Conservation (phyloP, 371 early-diverging fungal genomes). For the Mucor lusitanicus region DNA sequence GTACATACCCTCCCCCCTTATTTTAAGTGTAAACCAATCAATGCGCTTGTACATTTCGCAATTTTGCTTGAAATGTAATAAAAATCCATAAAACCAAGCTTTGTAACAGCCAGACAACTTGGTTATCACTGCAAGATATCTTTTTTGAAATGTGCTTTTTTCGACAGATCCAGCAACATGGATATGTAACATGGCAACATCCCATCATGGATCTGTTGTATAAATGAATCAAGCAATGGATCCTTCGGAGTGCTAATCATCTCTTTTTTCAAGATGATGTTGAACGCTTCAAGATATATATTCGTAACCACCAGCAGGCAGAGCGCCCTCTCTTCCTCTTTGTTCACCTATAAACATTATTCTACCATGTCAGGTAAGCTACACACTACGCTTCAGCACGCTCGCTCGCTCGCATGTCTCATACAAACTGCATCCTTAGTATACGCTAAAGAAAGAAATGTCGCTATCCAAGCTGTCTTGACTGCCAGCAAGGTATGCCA, state of each 20-base stretch:
- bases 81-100: not conserved
- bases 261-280: not conserved
- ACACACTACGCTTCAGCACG: too few species aligned
- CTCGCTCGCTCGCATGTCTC: not conserved
- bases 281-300: not conserved
- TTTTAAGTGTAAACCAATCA: not conserved
- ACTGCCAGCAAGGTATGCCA: constrained; percentile 84
- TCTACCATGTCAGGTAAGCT: not conserved
- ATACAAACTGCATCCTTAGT: constrained; percentile 18
- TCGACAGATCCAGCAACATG: not conserved
- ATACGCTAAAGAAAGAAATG: constrained; percentile 70
- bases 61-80: constrained; percentile 1
- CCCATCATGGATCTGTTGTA: not conserved
- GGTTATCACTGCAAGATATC: not conserved
- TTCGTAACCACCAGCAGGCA: not conserved
- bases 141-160: not conserved
- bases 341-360: not conserved
- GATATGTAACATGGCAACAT: not conserved
- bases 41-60: constrained; percentile 1
- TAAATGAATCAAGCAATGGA: not conserved
- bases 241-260: constrained; percentile 1
- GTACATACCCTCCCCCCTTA: not conserved
- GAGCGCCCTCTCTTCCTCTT: not conserved
- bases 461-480: constrained; percentile 89
- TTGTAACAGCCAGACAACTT: not conserved